Base-by-base conservation (phyloP, 2,329 filamentous ascomycete species). In the Stromatinia cepivora region DNA sequence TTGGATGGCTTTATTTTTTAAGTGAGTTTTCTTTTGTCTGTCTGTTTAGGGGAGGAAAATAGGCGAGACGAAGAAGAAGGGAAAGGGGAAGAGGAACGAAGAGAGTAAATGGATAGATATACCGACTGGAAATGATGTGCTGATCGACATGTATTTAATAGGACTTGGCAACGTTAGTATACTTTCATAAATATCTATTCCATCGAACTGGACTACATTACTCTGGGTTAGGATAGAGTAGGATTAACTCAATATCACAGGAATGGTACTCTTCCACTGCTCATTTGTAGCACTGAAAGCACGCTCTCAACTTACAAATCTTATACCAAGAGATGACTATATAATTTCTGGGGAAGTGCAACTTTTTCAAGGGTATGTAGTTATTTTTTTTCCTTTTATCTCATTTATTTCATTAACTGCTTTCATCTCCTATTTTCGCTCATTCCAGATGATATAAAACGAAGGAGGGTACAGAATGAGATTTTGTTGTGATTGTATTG, bases 251-350 rank as follows among this genome's bases (percentile, higher is more conserved):
- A 53, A 28, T 7, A 56, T 17, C 25, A 28, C 42, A 88, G 87
- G 88, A 76, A 82, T 89, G 78, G 84, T 87, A 2, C 80, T 89
- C 0, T 85, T 88, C 72, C 85, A 88, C 73, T 86, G 83, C 72
- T 83, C 84, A 0, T 88, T 89, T 73, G 78, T 87, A 22, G 83
- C 84, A 1, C 80, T 89, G 67, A 89, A 88, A 74, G 81, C 82
- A 20, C 80, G 83, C 1, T 86, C 84, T 70, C 76, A 75, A 17
- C 76, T 82, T 56, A 86, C 84, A 0, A 62, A 83, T 10, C 77
- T 79, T 13, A 75, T 87, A 25, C 77, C 80, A 48, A 79, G 81
- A 2, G 78, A 80, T 10, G 86, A 88, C 70, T 84, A 81, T 72
- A 75, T 76, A 31, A 78, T 88, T 3, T 73, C 75, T 8, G 81